Base-by-base conservation (phyloP, 306 rosid species). In the Prunus mume region DNA sequence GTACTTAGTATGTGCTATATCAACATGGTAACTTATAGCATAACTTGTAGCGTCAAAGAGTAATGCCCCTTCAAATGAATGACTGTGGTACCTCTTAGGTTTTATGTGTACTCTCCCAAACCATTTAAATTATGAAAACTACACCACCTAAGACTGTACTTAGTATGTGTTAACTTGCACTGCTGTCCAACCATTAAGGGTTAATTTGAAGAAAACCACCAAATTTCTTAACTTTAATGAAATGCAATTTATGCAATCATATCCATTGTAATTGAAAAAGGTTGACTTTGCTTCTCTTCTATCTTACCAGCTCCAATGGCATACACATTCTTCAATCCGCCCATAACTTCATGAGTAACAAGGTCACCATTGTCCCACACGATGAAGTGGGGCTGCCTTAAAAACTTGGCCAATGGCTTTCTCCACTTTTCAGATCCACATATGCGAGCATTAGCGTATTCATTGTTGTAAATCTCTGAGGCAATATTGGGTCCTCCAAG, bases 401-500 rank as follows among this genome's bases (percentile, higher is more conserved):
- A 78, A 85, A 94, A 90, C 82, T 79, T 87, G 24, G 98, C 98
- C 86, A 94, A 57, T 27, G 97, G 85, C 84, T 90, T 91, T 84
- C 97, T 83, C 98, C 98, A 94, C 81, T 94, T 90, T 76, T 88
- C 98, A 25, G 95, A 87, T 54, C 98, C 98, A 64, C 98, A 94
- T 62, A 94, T 89, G 60, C 97, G 88, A 85, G 98, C 98, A 84
- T 94, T 91, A 71, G 98, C 98, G 58, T 94, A 94, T 83, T 94
- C 98, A 72, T 79, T 94, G 85, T 91, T 90, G 92, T 90, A 94
- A 67, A 94, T 92, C 78, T 91, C 98, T 6, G 97, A 87, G 54
- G 98, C 98, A 76, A 94, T 94, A 80, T 94, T 94, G 9, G 98
- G 98, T 69, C 98, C 98, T 72, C 98, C 98, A 19, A 94, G 93